phyloP scores from a whole-genome alignment of 345 rosid genomes.

The Bruguiera gymnorhiza region DNA sequence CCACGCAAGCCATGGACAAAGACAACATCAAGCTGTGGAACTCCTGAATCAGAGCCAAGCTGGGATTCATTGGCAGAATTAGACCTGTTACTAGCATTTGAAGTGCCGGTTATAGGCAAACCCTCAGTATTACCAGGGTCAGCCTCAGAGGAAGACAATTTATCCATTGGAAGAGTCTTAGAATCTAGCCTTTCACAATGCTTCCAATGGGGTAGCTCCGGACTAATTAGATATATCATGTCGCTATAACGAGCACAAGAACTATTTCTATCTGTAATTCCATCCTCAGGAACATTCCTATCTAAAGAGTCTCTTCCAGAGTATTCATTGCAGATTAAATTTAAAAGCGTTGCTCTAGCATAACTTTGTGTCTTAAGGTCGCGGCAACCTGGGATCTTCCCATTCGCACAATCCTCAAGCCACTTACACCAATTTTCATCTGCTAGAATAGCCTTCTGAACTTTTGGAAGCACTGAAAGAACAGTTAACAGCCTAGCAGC shows the following conservation, averaged over 20 bases:
- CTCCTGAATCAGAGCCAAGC: conserved; percentile 31
- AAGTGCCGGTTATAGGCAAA: conserved; percentile 22
- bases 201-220: conserved; percentile 83
- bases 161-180: conserved; percentile 23
- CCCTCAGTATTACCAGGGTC: conserved; percentile 26
- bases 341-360: conserved; percentile 79
- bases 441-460: conserved; percentile 57
- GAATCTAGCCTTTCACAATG: conserved; percentile 43
- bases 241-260: conserved; percentile 67
- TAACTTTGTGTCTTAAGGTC: conserved; percentile 86
- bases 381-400: conserved; percentile 63
- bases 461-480: conserved; percentile 78
- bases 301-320: conserved; percentile 30
- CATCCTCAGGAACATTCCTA: conserved; percentile 30
- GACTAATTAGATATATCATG: conserved; percentile 75
- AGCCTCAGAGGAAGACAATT: conserved; percentile 25
- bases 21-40: conserved; percentile 72
- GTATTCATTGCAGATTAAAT: conserved; percentile 59
- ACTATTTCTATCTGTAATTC: conserved; percentile 33
- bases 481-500: conserved; percentile 81
- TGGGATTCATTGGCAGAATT: conserved; percentile 32
- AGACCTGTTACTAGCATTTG: conserved; percentile 29
- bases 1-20: conserved; percentile 97
- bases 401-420: conserved; percentile 94
- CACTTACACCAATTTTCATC: conserved; percentile 79